Conservation (phyloP, 495 filamentous ascomycete species). For the Aspergillus affinis region DNA sequence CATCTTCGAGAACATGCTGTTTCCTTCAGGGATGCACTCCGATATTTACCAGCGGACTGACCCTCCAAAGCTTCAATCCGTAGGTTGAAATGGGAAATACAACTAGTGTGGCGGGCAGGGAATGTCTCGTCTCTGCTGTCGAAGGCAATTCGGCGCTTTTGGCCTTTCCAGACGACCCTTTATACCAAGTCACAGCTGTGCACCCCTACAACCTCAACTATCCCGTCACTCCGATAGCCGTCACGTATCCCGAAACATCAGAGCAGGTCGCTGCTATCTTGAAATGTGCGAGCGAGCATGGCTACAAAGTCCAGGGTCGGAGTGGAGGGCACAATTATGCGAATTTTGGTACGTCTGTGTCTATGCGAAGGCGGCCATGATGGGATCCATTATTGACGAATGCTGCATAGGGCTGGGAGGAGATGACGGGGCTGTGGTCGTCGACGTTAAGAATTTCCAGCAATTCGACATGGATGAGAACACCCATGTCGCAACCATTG, state of each 20-base stretch:
- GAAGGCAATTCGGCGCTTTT: slow-evolving; percentile 19
- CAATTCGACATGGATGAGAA: slow-evolving; percentile 51
- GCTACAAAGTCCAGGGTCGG: slow-evolving; percentile 64
- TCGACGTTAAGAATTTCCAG: slow-evolving; percentile 49
- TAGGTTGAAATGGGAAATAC: slow-evolving; percentile 14
- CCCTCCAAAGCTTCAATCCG: background rate
- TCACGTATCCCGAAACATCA: slow-evolving; percentile 58
- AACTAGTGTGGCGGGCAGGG: background rate
- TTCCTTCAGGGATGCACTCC: no score
- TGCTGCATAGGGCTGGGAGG: slow-evolving; percentile 45
- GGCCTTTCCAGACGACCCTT: slow-evolving; percentile 21
- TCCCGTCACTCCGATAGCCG: slow-evolving; percentile 57
- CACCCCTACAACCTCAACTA: slow-evolving; percentile 62
- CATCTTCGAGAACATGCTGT: no score
- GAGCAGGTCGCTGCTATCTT: slow-evolving; percentile 60
- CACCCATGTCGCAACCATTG: slow-evolving; percentile 62
- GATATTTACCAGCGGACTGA: no score
- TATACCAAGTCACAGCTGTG: slow-evolving; percentile 19
- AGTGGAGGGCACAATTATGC: slow-evolving; percentile 76
- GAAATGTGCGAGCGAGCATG: slow-evolving; percentile 53
- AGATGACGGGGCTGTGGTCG: slow-evolving; percentile 38
- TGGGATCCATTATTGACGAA: background rate
- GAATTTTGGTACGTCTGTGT: slow-evolving; percentile 52
- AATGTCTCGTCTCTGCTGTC: slow-evolving; percentile 28
- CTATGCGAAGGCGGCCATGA: slow-evolving; percentile 24